Base-by-base conservation (phyloP, 106 monocot species). In the Phalaenopsis equestris region DNA sequence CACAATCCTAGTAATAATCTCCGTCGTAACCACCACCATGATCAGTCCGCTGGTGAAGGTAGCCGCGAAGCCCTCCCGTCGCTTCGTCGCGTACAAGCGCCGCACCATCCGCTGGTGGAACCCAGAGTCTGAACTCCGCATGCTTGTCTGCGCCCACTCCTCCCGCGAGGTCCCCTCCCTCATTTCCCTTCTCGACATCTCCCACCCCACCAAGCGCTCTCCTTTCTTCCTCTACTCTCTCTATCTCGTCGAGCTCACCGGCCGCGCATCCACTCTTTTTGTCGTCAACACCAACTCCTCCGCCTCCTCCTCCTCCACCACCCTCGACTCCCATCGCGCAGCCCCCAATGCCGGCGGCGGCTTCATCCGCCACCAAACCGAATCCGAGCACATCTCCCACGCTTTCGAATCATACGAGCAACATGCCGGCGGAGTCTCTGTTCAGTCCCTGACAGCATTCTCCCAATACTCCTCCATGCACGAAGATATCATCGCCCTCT, bases 231-330 rank as follows among this genome's bases (percentile, higher is more conserved):
- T 87, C 42, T 84, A 84, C 41, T 81, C 75, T 30, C 78, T 87
- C 24, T 83, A 87, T 78, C 84, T 87, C 21, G 75, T 81, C 57
- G 87, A 87, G 87, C 87, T 87, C 67, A 81, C 80, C 19, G 83
- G 81, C 81, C 87, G 87, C 3, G 58, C 87, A 8, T 73, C 87
- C 17, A 78, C 87, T 10, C 80, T 87, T 41, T 64, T 87, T 38
- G 78, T 83, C 57, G 78, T 78, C 80, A 75, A 80, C 61, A 68
- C 72, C 41, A 41, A 36, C 64, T 38, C 0, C 16, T 36, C 37
- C 49, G 14, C 77, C 37, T 39, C 48, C 70, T 65, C 64, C 30
- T 30, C 30, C 30, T 30, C 30, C 30, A 30, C 30, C 61, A 19
- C 21, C 64, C 64, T 65, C 64, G 64, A 65, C 1, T 30, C 64